phyloP scores from a whole-genome alignment of 2,329 filamentous ascomycete genomes.

The Phoma sp. region DNA sequence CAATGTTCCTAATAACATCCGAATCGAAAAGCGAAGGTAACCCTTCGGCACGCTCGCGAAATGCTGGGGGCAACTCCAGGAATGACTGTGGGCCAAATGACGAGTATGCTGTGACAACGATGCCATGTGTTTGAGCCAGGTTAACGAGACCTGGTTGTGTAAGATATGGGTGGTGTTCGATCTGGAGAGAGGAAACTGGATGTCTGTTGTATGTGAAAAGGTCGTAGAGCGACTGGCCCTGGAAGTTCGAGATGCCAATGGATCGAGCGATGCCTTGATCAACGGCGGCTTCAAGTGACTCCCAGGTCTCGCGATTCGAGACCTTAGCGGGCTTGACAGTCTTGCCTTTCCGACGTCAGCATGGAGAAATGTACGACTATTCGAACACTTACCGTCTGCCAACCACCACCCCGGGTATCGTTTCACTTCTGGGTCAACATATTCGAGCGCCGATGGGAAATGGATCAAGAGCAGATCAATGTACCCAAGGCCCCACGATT shows the following conservation, averaged over 20 bases:
- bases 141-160: constrained; percentile 41
- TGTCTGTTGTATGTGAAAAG: constrained; percentile 60
- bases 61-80: constrained; percentile 10
- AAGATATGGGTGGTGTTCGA: constrained; percentile 48
- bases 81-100: constrained; percentile 56
- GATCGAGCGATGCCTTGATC: constrained; percentile 55
- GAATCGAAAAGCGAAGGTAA: constrained; percentile 42
- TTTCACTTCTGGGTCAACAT: constrained; percentile 41
- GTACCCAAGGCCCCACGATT: constrained; percentile 57
- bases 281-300: constrained; percentile 51
- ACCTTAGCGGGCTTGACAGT: constrained; percentile 44
- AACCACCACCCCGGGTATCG: constrained; percentile 46
- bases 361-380: too few species aligned
- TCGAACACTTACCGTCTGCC: constrained; percentile 20
- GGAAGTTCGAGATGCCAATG: constrained; percentile 47
- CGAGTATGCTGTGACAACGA: constrained; percentile 46
- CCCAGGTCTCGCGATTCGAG: constrained; percentile 44
- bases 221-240: constrained; percentile 56
- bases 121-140: constrained; percentile 38
- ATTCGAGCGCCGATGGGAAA: constrained; percentile 68
- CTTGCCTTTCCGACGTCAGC: constrained; percentile 20
- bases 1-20: constrained; percentile 71
- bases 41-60: constrained; percentile 3
- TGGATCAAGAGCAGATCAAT: constrained; percentile 70
- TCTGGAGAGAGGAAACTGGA: constrained; percentile 44